Evolutionary conservation across 2,329 filamentous ascomycete genomes (phyloP), one percentile per base, ranked within the genome.

Genomic region (Pyrenophora graminea): DNA sequence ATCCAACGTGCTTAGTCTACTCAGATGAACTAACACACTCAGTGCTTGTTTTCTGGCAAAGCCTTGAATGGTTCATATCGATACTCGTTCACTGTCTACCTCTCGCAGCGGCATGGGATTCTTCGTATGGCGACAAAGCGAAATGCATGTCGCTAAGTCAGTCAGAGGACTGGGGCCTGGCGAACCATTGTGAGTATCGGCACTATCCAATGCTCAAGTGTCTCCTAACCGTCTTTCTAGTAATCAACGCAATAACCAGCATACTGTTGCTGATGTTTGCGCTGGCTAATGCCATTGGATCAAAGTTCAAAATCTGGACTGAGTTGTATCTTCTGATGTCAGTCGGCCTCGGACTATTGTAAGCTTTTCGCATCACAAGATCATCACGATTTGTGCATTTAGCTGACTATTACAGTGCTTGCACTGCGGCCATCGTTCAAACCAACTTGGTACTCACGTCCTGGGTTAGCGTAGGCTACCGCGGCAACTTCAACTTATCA

Each of bases 71-170:
- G 63, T 64, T 71, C 8, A 64, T 72, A 6, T 77, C 77, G 0
- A 56, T 79, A 30, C 71, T 81, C 9, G 76, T 80, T 55, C 70
- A 76, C 34, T 81, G 78, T 50, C 55, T 71, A 13, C 78, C 79
- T 1, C 65, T 80, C n/a, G 51, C 61, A 4, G 76, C 77, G 4
- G 67, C 69, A 3, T 82, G 79, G 80, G 65, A 78, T 48, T 31
- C 41, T 21, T 40, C 31, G 5, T 41, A 25, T 23, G 38, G 25
- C 9, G n/a, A 33, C 15, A 12, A 30, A 27, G 48, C 48, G 25
- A 45, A 36, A 8, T 61, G 60, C 38, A 60, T 63, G 45, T 55
- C 39, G 69, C 74, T 3, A 69, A 66, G n/a, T 76, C 72, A 70
- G 1, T 79, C 74, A 51, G 71, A 62, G n/a, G 65, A 67, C n/a